Conservation (phyloP, 2,329 filamentous ascomycete genomes). For the Claviceps paspali region DNA sequence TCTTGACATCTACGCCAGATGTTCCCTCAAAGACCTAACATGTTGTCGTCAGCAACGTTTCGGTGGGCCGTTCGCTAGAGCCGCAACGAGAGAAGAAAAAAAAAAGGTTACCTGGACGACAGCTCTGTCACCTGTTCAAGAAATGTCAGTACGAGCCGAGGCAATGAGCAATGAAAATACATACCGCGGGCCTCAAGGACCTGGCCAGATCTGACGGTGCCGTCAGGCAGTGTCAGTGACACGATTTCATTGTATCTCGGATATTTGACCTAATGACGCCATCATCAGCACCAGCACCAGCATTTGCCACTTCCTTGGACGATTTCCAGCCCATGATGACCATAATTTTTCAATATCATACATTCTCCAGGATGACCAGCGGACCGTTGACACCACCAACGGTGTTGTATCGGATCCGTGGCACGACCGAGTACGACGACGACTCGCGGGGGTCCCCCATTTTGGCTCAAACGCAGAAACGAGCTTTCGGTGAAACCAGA, state of each 20-base stretch:
- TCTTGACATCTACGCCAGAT: conserved; percentile 95
- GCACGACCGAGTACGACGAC: conserved; percentile 43
- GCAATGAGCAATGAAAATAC: conserved; percentile 6
- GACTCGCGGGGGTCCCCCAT: conserved; percentile 44
- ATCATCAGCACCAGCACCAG: conserved; percentile 13
- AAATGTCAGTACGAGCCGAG: conserved; percentile 2
- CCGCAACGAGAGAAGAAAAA: conserved; percentile 10
- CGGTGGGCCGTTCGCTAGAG: background rate
- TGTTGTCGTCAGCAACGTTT: conserved; percentile 11
- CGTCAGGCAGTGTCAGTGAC: conserved; percentile 87
- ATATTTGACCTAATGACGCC: conserved; percentile 68
- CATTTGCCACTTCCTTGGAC: background rate
- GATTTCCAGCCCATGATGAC: background rate
- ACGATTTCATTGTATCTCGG: conserved; percentile 97
- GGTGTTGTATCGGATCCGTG: conserved; percentile 83
- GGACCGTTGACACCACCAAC: conserved; percentile 96
- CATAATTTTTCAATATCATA: conserved; percentile 22
- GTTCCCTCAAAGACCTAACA: conserved; percentile 90
- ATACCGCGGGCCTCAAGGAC: conserved; percentile 94
- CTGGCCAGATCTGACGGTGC: conserved; percentile 82
- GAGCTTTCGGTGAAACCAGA: no score
- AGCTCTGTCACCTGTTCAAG: conserved; percentile 61
- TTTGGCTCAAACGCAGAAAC: conserved; percentile 11
- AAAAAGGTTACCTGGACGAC: conserved; percentile 93
- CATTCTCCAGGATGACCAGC: conserved; percentile 93